These are phyloP conservation scores for Candida glaebosa DNA, from an alignment of 805 yeast species.

Conservation along the genomic window DNA sequence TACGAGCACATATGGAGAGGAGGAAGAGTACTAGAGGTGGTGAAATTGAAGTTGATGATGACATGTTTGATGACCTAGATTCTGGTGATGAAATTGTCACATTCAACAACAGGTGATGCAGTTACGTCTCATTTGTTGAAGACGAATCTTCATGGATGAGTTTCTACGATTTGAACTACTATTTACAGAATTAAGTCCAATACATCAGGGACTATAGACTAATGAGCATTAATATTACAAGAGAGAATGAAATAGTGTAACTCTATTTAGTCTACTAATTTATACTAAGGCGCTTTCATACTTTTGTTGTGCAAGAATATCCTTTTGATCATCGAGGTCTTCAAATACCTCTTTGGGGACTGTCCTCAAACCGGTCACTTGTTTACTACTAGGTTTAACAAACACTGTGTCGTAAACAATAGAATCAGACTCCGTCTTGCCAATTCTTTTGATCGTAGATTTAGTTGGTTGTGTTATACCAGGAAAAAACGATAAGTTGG, in stretches of 20 bases:
- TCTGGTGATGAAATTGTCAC: constrained; percentile 14
- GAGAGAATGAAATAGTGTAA: not conserved
- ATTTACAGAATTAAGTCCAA: no score
- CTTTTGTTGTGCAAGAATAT: constrained; percentile 59
- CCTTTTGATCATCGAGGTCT: constrained; percentile 48
- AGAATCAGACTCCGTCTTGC: constrained; percentile 30
- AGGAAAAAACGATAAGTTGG: constrained; percentile 80
- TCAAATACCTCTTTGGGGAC: constrained; percentile 60
- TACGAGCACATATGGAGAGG: constrained; percentile 44
- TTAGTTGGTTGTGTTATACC: constrained; percentile 66
- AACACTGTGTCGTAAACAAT: constrained; percentile 44
- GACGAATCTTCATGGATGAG: no score
- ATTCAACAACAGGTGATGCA: constrained; percentile 3
- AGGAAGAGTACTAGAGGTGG: constrained; percentile 16
- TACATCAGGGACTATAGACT: no score
- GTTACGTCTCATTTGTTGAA: not conserved
- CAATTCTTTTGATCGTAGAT: constrained; percentile 26
- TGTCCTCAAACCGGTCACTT: constrained; percentile 61
- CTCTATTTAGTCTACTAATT: not conserved
- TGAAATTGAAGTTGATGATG: constrained; percentile 10
- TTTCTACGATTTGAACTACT: no score
- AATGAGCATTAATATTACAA: not conserved
- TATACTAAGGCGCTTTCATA: constrained; percentile 33
- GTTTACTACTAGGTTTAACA: constrained; percentile 44
- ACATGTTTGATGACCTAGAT: constrained; percentile 11